These are phyloP conservation scores for Gaillardinia entomophila DNA, from an alignment of 805 yeast genomes.

Conservation along the genomic window DNA sequence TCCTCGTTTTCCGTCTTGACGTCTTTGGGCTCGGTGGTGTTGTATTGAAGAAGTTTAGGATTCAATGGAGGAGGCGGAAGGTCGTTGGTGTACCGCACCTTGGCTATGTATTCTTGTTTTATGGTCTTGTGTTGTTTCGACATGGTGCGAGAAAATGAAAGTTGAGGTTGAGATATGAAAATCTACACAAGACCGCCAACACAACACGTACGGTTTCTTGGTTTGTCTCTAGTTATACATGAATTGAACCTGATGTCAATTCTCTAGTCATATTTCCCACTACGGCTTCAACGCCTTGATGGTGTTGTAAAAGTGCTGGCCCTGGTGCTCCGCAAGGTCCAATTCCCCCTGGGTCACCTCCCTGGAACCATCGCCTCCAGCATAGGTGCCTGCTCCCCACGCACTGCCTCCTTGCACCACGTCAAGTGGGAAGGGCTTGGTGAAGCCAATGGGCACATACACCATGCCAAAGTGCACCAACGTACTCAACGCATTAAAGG, in stretches of 20 bases:
- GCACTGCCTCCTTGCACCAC: slow-evolving; percentile 80
- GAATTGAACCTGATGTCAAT: too few relatives aligned
- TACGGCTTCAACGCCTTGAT: slow-evolving; percentile 8
- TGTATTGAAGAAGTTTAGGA: slow-evolving; percentile 70
- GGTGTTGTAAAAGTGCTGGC: slow-evolving; percentile 50
- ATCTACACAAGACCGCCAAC: too few relatives aligned
- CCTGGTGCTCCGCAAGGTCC: slow-evolving; percentile 63
- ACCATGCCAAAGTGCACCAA: slow-evolving; percentile 74
- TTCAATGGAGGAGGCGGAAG: slow-evolving; percentile 92
- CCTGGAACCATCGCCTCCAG: slow-evolving; percentile 74
- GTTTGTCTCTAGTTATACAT: too few relatives aligned
- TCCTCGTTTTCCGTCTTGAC: slow-evolving; percentile 38
- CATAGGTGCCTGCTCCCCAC: slow-evolving; percentile 83
- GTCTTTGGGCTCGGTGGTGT: slow-evolving; percentile 28
- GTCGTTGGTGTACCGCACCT: slow-evolving; percentile 75
- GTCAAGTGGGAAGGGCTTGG: slow-evolving; percentile 48
- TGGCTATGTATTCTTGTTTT: slow-evolving; percentile 75
- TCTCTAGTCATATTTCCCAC: too few relatives aligned
- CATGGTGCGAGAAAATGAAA: slow-evolving; percentile 11
- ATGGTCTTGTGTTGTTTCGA: slow-evolving; percentile 30
- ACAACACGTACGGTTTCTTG: too few relatives aligned
- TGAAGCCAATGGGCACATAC: slow-evolving; percentile 74
- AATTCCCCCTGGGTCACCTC: slow-evolving; percentile 58
- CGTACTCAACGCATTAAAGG: slow-evolving; percentile 49
- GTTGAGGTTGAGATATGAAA: too few relatives aligned